Evolutionary conservation across 2,329 filamentous ascomycete species (phyloP).

Genomic region (Aspergillus melleus): DNA sequence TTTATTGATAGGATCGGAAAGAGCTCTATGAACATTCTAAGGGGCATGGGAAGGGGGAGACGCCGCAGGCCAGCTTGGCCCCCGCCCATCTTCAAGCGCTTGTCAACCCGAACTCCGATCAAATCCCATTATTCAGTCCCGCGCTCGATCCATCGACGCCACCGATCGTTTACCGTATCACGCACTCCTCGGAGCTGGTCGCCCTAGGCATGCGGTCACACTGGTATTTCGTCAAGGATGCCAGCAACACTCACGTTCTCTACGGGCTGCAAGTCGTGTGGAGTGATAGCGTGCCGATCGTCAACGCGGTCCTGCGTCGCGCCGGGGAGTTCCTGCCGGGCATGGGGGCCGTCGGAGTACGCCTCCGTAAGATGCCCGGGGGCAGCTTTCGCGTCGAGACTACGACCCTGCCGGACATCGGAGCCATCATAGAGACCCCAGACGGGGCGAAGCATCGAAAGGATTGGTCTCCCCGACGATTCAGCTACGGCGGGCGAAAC

Average conservation of each 20-base stretch:
- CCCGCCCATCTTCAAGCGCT: background rate
- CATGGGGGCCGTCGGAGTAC: conserved; percentile 15
- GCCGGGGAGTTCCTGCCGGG: conserved; percentile 18
- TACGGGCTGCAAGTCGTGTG: conserved; percentile 19
- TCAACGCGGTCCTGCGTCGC: conserved; percentile 16
- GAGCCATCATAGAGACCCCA: conserved; percentile 13
- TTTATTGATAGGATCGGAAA: background rate
- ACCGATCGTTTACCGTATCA: conserved; percentile 15
- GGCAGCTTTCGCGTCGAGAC: conserved; percentile 16
- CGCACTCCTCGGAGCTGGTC: conserved; percentile 18
- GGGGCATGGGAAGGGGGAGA: background rate
- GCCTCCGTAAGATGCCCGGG: conserved; percentile 12
- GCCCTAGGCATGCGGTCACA: conserved; percentile 14
- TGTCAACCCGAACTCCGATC: background rate
- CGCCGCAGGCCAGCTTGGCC: background rate
- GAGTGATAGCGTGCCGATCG: conserved; percentile 16
- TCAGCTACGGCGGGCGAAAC: conserved; percentile 17
- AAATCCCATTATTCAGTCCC: conserved; percentile 4
- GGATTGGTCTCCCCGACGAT: conserved; percentile 18
- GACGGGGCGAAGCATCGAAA: conserved; percentile 13
- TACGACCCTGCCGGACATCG: conserved; percentile 13
- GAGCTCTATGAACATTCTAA: conserved; percentile 8
- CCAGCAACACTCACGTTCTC: conserved; percentile 16
- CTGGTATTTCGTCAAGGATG: conserved; percentile 21
- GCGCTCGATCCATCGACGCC: background rate